phyloP scores from a whole-genome alignment of 495 filamentous ascomycete genomes.

The Talaromyces thailandensis region DNA sequence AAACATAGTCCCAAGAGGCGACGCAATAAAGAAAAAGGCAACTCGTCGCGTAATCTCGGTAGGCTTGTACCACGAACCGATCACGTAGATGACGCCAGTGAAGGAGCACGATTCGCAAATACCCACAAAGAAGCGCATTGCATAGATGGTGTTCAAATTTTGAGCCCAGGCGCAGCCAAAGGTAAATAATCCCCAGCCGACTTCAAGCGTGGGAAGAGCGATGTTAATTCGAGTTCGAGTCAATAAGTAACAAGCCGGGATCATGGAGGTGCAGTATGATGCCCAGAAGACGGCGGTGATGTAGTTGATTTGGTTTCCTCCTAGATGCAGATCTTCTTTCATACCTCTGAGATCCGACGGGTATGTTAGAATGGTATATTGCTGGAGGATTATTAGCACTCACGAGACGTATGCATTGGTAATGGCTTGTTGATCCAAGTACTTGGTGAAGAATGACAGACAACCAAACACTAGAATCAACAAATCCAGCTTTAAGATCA shows the following conservation, averaged over 20 bases:
- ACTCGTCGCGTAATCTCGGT: slow-evolving; percentile 16
- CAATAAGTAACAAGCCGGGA: slow-evolving; percentile 14
- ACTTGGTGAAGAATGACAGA: slow-evolving; percentile 26
- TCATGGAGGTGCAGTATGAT: slow-evolving; percentile 20
- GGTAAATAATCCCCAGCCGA: slow-evolving; percentile 12
- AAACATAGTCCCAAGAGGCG: slow-evolving; percentile 18
- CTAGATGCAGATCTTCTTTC: slow-evolving; percentile 13
- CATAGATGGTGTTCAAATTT: slow-evolving; percentile 11
- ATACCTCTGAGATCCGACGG: slow-evolving; percentile 5
- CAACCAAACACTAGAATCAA: slow-evolving; percentile 13
- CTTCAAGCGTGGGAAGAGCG: slow-evolving; percentile 10
- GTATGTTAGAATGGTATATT: background rate
- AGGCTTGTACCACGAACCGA: slow-evolving; percentile 21
- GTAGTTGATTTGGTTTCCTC: slow-evolving; percentile 17
- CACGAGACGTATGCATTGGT: slow-evolving; percentile 28
- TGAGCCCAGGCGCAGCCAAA: slow-evolving; percentile 13
- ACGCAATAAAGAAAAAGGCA: slow-evolving; percentile 19
- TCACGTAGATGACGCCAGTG: slow-evolving; percentile 14
- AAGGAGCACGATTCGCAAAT: slow-evolving; percentile 13
- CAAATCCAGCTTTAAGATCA: slow-evolving; percentile 14
- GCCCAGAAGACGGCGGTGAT: slow-evolving; percentile 27
- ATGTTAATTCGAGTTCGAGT: slow-evolving; percentile 14
- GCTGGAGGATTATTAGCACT: background rate
- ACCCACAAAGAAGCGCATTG: slow-evolving; percentile 13
- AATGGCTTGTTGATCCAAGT: slow-evolving; percentile 24